These are phyloP conservation scores for Kodamaea sagamina DNA, from an alignment of 805 yeast species.

Conservation along the genomic window DNA sequence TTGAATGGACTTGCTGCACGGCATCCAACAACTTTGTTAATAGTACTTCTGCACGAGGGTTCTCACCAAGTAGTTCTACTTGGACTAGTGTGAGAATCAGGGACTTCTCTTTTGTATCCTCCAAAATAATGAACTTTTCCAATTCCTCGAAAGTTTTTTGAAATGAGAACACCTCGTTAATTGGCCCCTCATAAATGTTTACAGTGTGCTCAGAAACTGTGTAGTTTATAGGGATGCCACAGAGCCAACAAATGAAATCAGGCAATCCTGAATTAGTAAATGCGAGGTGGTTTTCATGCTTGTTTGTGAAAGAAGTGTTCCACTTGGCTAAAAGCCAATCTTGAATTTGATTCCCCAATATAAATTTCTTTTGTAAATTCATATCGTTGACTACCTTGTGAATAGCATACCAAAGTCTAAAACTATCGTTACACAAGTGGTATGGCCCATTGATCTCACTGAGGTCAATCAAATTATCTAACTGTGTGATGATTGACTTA, in stretches of 20 bases:
- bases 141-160: constrained; percentile 7
- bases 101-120: neutral
- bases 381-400: constrained; percentile 37
- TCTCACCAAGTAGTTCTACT: constrained; percentile 11
- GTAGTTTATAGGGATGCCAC: constrained; percentile 22
- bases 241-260: constrained; percentile 47
- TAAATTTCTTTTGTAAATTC: constrained; percentile 29
- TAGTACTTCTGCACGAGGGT: constrained; percentile 9
- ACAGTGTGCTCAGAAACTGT: neutral
- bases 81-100: neutral
- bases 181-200: constrained; percentile 10
- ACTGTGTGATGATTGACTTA: constrained; percentile 43
- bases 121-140: constrained; percentile 13
- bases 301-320: constrained; percentile 41
- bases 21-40: constrained; percentile 14
- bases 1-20: constrained; percentile 4
- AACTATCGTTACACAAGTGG: constrained; percentile 45
- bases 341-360: constrained; percentile 31
- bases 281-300: constrained; percentile 33
- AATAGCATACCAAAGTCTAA: constrained; percentile 55
- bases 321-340: constrained; percentile 57
- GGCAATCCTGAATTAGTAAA: constrained; percentile 39
- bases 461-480: constrained; percentile 52
- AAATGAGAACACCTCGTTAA: constrained; percentile 13
- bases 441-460: constrained; percentile 66